These are phyloP conservation scores for Colletotrichum tropicale DNA, from an alignment of 2,329 filamentous ascomycete genomes.

Conservation along the genomic window DNA sequence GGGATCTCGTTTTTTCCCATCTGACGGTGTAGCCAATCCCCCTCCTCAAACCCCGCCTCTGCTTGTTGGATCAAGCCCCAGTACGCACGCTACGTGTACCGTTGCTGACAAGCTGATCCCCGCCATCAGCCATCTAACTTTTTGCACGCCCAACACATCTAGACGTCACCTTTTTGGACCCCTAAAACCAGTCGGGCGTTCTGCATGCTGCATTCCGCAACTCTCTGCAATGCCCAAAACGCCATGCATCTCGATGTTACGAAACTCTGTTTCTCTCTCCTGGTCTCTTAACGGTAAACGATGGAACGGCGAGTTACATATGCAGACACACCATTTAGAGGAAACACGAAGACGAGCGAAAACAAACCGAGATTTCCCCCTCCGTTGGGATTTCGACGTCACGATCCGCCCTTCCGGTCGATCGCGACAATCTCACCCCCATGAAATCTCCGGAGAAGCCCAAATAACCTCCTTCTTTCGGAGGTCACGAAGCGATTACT, in stretches of 20 bases:
- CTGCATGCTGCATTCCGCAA: slow-evolving; percentile 1
- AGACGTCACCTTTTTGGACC: neutral
- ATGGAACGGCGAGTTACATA: neutral
- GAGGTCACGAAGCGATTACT: neutral
- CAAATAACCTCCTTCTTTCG: neutral
- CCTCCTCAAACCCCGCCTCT: neutral
- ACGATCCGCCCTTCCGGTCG: neutral
- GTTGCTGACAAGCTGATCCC: slow-evolving; percentile 4
- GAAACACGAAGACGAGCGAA: neutral
- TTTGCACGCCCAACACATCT: neutral
- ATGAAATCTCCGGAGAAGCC: neutral
- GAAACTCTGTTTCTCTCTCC: neutral
- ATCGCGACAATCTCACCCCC: neutral
- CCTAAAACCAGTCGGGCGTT: neutral
- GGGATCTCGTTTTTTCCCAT: neutral
- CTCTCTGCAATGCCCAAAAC: neutral
- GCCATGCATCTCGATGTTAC: neutral
- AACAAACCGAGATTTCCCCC: neutral
- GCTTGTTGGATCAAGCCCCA: neutral
- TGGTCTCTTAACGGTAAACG: neutral
- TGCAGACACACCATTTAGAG: neutral
- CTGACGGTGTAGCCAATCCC: neutral
- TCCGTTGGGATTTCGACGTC: neutral
- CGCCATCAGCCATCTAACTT: neutral
- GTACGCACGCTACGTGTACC: neutral